Percentiles rank a stretch among this genome's conserved stretches.
phyloP scores from a whole-genome alignment of 1,284 basidiomycete genomes.

The Ceratobasidium theobromae region DNA sequence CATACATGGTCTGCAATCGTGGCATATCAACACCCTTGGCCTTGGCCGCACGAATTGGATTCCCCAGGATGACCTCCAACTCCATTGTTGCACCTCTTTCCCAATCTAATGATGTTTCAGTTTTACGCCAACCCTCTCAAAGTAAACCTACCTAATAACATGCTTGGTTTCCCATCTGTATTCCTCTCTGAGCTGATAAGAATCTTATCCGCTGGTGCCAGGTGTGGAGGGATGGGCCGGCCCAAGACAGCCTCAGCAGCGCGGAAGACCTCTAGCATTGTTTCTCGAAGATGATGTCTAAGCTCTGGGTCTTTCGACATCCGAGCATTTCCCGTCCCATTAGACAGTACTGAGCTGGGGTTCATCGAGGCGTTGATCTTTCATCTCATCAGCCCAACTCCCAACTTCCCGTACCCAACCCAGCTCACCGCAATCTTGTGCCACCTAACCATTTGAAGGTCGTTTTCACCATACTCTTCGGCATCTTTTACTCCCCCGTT shows the following conservation, averaged over 20 bases:
- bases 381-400: not conserved
- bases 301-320: slow-evolving; percentile 46
- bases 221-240: slow-evolving; percentile 40
- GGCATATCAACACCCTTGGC: slow-evolving; percentile 45
- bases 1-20: slow-evolving; percentile 47
- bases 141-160: slow-evolving; percentile 41
- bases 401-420: not conserved
- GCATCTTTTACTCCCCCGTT: slow-evolving; percentile 46
- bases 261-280: slow-evolving; percentile 47
- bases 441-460: slow-evolving; percentile 49
- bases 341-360: slow-evolving; percentile 47
- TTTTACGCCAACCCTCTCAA: not conserved
- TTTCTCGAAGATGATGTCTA: slow-evolving; percentile 43
- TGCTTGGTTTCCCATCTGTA: slow-evolving; percentile 44
- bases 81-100: slow-evolving; percentile 45
- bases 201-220: slow-evolving; percentile 45
- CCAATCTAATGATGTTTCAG: slow-evolving; percentile 42
- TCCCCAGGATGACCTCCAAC: slow-evolving; percentile 45
- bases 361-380: slow-evolving; percentile 48
- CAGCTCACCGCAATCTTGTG: slow-evolving; percentile 44
- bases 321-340: slow-evolving; percentile 44
- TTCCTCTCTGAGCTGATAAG: slow-evolving; percentile 45
- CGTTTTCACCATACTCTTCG: slow-evolving; percentile 43
- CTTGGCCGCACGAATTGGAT: slow-evolving; percentile 44
- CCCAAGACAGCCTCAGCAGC: slow-evolving; percentile 44